These are phyloP conservation scores for Raddia distichophylla DNA, from an alignment of 176 grass and related monocot species.

Conservation along the genomic window DNA sequence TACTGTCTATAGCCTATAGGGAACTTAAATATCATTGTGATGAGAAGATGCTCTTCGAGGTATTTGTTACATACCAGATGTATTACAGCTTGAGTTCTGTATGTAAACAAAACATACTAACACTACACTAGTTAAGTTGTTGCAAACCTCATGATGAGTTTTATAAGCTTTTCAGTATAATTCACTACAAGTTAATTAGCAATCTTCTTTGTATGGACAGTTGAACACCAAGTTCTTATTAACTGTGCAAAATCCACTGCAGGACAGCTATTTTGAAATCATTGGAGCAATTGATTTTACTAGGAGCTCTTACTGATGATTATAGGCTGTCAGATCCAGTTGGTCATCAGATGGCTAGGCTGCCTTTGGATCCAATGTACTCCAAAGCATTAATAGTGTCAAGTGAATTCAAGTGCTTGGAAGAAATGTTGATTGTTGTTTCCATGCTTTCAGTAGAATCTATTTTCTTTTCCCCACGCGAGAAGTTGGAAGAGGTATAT, in stretches of 20 bases:
- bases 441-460: conserved; percentile 98
- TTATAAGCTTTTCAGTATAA: conserved; percentile 8
- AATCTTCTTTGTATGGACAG: conserved; percentile 6
- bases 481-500: conserved; percentile 92
- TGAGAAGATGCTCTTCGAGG: conserved; percentile 9
- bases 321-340: conserved; percentile 86
- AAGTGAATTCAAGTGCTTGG: conserved; percentile 81
- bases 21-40: background rate
- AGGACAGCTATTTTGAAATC: conserved; percentile 95
- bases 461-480: conserved; percentile 84
- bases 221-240: conserved; percentile 15
- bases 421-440: conserved; percentile 99
- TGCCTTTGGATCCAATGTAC: conserved; percentile 95
- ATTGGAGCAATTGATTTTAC: conserved; percentile 81
- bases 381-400: conserved; percentile 89
- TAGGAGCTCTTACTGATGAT: conserved; percentile 83
- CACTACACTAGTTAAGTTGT: background rate
- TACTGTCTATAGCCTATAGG: background rate
- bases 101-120: conserved; percentile 1
- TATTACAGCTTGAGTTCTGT: background rate
- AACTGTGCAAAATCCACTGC: conserved; percentile 32
- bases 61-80: conserved; percentile 11
- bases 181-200: background rate
- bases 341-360: conserved; percentile 83
- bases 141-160: background rate